Evolutionary conservation across 164 flowering plant species (phyloP).

Genomic region (Annona cherimola): DNA sequence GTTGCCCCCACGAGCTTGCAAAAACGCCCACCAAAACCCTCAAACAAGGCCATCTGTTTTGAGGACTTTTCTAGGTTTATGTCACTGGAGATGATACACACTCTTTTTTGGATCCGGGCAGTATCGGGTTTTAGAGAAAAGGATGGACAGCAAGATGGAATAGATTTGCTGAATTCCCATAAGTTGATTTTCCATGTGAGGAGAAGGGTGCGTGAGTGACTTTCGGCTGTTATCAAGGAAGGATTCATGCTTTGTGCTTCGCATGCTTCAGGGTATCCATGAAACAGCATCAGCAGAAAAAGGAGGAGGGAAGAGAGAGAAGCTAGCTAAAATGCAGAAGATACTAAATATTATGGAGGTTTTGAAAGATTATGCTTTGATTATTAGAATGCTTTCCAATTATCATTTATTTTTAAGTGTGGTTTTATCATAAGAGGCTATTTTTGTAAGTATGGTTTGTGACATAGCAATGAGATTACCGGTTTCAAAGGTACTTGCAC

Average conservation of each 20-base stretch:
- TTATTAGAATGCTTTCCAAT: too few relatives aligned
- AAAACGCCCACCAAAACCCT: neutral
- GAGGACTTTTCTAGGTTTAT: too few relatives aligned
- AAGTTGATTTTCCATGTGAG: neutral
- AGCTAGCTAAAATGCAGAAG: neutral
- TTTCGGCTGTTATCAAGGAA: constrained; percentile 1
- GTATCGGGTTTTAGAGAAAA: neutral
- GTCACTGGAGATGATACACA: too few relatives aligned
- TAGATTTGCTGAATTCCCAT: neutral
- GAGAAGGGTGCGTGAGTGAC: neutral
- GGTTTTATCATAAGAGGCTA: too few relatives aligned
- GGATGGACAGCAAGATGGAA: neutral
- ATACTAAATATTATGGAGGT: too few relatives aligned
- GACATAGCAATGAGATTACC: too few relatives aligned
- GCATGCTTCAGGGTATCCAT: neutral
- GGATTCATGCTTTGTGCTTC: neutral
- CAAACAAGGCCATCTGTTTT: neutral
- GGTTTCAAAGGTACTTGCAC: too few relatives aligned
- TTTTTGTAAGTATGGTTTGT: too few relatives aligned
- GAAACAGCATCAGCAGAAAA: neutral
- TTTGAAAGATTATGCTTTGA: too few relatives aligned
- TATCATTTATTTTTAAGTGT: too few relatives aligned
- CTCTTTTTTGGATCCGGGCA: too few relatives aligned
- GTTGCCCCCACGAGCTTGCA: constrained; percentile 18
- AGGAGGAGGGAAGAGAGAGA: neutral